phyloP scores from a whole-genome alignment of 78 protist species.

The Pelomyxa schiedti region DNA sequence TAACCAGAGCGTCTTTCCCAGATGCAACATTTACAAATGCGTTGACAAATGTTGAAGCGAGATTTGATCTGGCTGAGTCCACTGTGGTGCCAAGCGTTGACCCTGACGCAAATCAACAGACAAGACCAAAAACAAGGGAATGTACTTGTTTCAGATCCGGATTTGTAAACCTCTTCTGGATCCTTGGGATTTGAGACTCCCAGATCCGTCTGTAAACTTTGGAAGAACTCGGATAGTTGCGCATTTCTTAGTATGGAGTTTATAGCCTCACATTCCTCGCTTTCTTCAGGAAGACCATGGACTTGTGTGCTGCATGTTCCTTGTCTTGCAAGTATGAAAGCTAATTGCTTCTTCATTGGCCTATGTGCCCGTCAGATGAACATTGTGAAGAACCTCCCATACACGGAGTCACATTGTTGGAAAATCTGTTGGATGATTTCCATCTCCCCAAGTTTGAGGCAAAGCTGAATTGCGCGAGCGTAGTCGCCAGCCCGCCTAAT shows the following conservation, averaged over 20 bases:
- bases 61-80: slow-evolving; percentile 74
- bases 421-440: no score
- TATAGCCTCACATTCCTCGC: slow-evolving; percentile 22
- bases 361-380: background rate
- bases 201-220: slow-evolving; percentile 75
- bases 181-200: slow-evolving; percentile 89
- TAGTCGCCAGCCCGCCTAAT: no score
- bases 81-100: slow-evolving; percentile 11
- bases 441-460: no score
- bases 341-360: slow-evolving; percentile 66
- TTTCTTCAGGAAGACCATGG: slow-evolving; percentile 2
- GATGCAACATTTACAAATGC: slow-evolving; percentile 92
- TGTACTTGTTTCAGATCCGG: slow-evolving; percentile 44
- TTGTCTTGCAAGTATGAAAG: slow-evolving; percentile 63
- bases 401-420: no score
- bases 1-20: slow-evolving; percentile 82
- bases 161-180: slow-evolving; percentile 93
- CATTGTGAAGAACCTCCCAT: no score
- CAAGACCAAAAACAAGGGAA: no score
- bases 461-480: no score
- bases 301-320: slow-evolving; percentile 19
- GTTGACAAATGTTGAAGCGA: slow-evolving; percentile 89
- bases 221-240: slow-evolving; percentile 57
- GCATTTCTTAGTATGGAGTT: slow-evolving; percentile 54
- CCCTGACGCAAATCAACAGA: background rate